Evolutionary conservation across 192 early-diverging fungal genomes (phyloP).

Genomic region (Podila horticola): DNA sequence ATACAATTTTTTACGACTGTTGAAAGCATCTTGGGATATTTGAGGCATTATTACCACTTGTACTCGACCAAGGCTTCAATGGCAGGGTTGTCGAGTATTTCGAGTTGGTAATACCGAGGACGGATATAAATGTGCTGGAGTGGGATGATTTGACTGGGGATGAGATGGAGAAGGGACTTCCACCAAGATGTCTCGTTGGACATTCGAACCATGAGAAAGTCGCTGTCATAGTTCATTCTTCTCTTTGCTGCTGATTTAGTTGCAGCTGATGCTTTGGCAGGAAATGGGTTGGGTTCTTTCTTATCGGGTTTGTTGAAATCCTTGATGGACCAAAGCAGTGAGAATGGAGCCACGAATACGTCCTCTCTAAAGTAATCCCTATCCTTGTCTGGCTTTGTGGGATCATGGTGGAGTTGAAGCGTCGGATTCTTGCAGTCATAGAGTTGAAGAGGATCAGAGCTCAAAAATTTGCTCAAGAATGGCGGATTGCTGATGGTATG

Average conservation of each 20-base stretch:
- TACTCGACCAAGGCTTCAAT: constrained; percentile 27
- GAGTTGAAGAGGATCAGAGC: not conserved
- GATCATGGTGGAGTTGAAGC: not conserved
- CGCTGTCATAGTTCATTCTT: no score
- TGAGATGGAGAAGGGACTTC: not conserved
- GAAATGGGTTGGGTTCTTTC: no score
- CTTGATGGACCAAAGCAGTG: constrained; percentile 2
- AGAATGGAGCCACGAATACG: not conserved
- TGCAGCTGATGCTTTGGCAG: no score
- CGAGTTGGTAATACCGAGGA: not conserved
- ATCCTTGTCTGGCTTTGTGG: not conserved
- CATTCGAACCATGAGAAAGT: no score
- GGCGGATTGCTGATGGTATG: constrained; percentile 2
- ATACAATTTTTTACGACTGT: not conserved
- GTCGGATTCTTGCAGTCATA: constrained; percentile 3
- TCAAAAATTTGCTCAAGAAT: not conserved
- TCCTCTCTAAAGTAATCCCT: constrained; percentile 3
- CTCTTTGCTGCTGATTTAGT: no score
- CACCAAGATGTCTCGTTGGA: not conserved
- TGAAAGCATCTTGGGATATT: not conserved
- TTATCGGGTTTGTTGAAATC: not conserved
- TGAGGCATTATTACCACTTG: constrained; percentile 17
- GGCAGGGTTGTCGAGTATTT: constrained; percentile 25
- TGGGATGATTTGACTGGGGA: not conserved
- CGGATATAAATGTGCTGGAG: not conserved